Evolutionary conservation across 2,329 filamentous ascomycete species (phyloP).

Genomic region (Fonsecaea multimorphosa): DNA sequence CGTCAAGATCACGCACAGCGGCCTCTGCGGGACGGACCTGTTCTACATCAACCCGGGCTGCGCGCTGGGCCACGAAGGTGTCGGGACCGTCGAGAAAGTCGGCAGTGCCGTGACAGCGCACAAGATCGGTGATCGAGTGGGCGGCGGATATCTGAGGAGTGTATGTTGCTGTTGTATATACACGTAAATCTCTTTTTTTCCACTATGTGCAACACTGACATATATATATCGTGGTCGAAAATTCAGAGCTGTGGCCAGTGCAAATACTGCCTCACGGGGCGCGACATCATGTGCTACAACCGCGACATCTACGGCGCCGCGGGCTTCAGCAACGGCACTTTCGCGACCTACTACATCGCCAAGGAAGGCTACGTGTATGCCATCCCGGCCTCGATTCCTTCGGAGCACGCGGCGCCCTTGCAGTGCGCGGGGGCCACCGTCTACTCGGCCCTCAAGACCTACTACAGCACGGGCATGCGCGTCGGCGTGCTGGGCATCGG

Average conservation of each 20-base stretch:
- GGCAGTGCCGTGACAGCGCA: slow-evolving; percentile 24
- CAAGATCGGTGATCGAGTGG: slow-evolving; percentile 24
- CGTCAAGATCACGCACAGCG: slow-evolving; percentile 30
- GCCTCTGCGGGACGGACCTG: slow-evolving; percentile 34
- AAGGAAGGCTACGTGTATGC: slow-evolving; percentile 47
- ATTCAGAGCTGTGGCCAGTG: slow-evolving; percentile 49
- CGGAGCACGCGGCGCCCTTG: slow-evolving; percentile 28
- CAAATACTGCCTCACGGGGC: slow-evolving; percentile 42
- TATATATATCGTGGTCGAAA: too few species aligned
- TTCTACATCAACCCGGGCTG: slow-evolving; percentile 21
- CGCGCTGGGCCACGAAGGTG: slow-evolving; percentile 39
- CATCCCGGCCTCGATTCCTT: slow-evolving; percentile 40
- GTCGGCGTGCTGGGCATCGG: slow-evolving; percentile 78
- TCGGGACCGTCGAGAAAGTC: slow-evolving; percentile 37
- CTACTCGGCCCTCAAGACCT: slow-evolving; percentile 23
- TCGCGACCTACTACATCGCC: slow-evolving; percentile 48
- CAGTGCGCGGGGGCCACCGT: slow-evolving; percentile 33
- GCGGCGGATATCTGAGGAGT: slow-evolving; percentile 23
- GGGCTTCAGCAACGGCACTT: slow-evolving; percentile 47
- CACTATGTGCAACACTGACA: too few species aligned
- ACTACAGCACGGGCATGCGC: slow-evolving; percentile 16
- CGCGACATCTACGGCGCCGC: slow-evolving; percentile 46
- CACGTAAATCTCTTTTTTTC: too few species aligned
- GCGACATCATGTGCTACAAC: slow-evolving; percentile 42
- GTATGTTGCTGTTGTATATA: too few species aligned